Conservation (phyloP, 2,329 filamentous ascomycete species). For the Rugonectria rugulosa region DNA sequence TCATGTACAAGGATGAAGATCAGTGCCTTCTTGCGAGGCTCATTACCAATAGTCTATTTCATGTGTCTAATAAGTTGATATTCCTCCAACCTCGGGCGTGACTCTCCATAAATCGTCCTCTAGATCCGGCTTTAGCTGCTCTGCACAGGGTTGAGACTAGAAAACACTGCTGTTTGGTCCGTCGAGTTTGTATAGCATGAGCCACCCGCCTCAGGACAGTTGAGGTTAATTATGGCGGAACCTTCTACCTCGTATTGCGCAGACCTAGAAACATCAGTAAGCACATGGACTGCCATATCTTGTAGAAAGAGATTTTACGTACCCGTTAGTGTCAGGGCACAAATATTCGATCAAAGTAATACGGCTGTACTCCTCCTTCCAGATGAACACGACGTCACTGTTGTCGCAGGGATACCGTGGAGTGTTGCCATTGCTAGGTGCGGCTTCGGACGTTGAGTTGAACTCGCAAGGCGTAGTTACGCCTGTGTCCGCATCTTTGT, state of each 20-base stretch:
- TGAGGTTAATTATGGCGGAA: conserved; percentile 31
- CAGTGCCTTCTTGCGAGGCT: neutral
- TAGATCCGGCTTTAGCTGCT: conserved; percentile 13
- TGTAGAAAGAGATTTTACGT: conserved; percentile 24
- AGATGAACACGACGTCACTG: conserved; percentile 53
- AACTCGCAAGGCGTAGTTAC: conserved; percentile 52
- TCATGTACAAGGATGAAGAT: neutral
- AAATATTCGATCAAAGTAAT: conserved; percentile 55
- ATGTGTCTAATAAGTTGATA: neutral
- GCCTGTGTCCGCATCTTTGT: conserved; percentile 48
- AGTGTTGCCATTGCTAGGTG: conserved; percentile 32
- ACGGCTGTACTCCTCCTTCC: conserved; percentile 34
- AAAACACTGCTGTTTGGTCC: conserved; percentile 40
- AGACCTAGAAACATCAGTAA: conserved; percentile 28
- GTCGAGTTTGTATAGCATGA: conserved; percentile 41
- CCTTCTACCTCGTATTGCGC: conserved; percentile 44
- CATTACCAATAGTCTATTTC: neutral
- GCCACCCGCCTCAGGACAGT: conserved; percentile 28
- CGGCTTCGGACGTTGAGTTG: conserved; percentile 50
- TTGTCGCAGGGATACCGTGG: conserved; percentile 54
- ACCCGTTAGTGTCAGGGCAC: conserved; percentile 50
- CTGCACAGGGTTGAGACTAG: conserved; percentile 40
- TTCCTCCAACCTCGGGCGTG: neutral
- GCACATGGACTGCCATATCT: neutral
- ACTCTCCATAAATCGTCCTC: no score